phyloP scores from a whole-genome alignment of 768 basidiomycete species.

The Boletus coccyginus region DNA sequence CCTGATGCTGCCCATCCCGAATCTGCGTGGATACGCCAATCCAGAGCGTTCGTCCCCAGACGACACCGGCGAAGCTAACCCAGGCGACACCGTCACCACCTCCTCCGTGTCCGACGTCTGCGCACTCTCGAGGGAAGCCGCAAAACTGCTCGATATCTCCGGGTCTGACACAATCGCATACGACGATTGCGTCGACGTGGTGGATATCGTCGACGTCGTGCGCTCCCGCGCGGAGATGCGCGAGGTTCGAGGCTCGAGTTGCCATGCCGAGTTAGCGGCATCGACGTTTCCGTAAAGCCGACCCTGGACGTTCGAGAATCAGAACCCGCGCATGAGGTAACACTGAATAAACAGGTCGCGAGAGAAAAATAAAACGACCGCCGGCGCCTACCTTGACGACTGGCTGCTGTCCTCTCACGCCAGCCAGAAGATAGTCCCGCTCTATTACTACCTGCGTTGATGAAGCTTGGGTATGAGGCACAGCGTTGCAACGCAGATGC shows the following conservation, averaged over 20 bases:
- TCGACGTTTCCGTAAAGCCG: slow-evolving; percentile 71
- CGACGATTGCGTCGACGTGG: slow-evolving; percentile 75
- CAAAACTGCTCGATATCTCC: slow-evolving; percentile 82
- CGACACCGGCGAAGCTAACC: slow-evolving; percentile 58
- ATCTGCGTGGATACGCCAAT: slow-evolving; percentile 10
- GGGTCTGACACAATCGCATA: slow-evolving; percentile 82
- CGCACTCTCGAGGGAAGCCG: slow-evolving; percentile 74
- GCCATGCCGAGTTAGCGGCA: slow-evolving; percentile 68
- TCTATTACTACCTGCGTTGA: slow-evolving; percentile 65
- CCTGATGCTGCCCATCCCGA: slow-evolving; percentile 43
- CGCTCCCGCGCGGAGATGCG: slow-evolving; percentile 59
- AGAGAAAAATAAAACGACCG: neutral
- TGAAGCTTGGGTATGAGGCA: neutral
- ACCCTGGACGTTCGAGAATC: slow-evolving; percentile 44
- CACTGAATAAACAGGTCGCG: neutral
- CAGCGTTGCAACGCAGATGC: neutral
- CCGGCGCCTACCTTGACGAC: slow-evolving; percentile 62
- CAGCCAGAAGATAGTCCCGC: slow-evolving; percentile 66
- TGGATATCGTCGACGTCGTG: slow-evolving; percentile 73
- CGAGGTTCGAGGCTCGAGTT: slow-evolving; percentile 66
- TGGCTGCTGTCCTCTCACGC: slow-evolving; percentile 65
- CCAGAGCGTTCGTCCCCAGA: slow-evolving; percentile 52
- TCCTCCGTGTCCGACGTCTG: slow-evolving; percentile 75
- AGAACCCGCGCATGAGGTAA: neutral
- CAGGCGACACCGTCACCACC: slow-evolving; percentile 49